These are phyloP conservation scores for Musa balbisiana DNA, from an alignment of 202 grass and related monocot species.

Conservation along the genomic window DNA sequence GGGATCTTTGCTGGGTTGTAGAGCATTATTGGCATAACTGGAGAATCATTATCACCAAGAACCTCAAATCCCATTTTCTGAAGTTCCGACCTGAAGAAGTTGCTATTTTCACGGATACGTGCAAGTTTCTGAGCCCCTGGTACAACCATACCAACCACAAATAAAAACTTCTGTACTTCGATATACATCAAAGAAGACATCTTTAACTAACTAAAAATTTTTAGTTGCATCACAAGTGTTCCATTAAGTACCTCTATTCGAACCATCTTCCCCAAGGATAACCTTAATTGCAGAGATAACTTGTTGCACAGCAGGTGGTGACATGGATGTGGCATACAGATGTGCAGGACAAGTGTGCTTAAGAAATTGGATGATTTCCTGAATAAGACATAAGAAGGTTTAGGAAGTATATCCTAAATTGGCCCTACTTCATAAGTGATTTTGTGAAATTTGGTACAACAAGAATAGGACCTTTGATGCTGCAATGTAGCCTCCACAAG, in stretches of 20 bases:
- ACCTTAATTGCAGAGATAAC: constrained; percentile 88
- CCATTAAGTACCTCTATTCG: constrained; percentile 61
- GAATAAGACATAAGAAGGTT: constrained; percentile 5
- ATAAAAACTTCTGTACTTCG: neutral
- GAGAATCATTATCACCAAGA: constrained; percentile 88
- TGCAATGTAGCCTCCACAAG: constrained; percentile 86
- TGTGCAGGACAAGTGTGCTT: constrained; percentile 74
- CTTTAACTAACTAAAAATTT: neutral
- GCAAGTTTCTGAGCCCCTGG: constrained; percentile 79
- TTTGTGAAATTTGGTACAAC: constrained; percentile 3
- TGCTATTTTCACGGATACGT: constrained; percentile 94
- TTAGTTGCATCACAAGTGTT: neutral
- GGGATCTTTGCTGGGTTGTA: constrained; percentile 98
- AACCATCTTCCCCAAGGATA: constrained; percentile 86
- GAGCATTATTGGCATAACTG: constrained; percentile 97
- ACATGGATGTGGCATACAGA: constrained; percentile 97
- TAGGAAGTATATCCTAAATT: neutral
- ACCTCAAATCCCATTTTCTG: constrained; percentile 98
- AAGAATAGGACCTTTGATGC: constrained; percentile 64
- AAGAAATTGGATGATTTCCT: constrained; percentile 91
- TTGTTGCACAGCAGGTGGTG: constrained; percentile 87
- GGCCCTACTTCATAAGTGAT: neutral
- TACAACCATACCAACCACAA: constrained; percentile 7
- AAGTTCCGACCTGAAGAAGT: constrained; percentile 89
- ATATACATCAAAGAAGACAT: constrained; percentile 18